Base-by-base conservation (phyloP, 2,329 filamentous ascomycete genomes). In the Arthroderma sp. region DNA sequence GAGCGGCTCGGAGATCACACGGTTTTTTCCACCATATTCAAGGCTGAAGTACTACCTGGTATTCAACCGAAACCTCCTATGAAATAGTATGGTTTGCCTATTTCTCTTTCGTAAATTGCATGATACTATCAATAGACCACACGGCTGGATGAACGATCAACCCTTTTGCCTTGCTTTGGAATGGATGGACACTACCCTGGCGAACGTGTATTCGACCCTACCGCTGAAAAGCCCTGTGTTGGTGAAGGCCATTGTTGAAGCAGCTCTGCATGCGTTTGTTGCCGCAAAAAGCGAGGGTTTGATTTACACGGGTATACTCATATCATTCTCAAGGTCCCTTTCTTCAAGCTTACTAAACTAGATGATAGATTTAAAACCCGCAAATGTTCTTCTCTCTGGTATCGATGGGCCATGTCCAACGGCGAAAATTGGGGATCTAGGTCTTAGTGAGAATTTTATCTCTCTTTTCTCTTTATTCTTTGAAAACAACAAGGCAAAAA, bases 351-450 rank as follows among this genome's bases (percentile, higher is more conserved):
- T 22, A 22, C 15, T 22, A 3, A 22, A 22, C 15, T 3, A 22
- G 15, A 22, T 22, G 15, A 22, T 43, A 45, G 46, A 48, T 36
- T 4, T 42, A 7, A 48, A 45, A 45, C 42, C 45, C 38, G 43
- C 42, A 39, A 48, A 48, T 45, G 45, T 48, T 40, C 43, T 48
- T 45, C 15, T 48, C 38, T 48, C 43, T 15, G 43, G 45, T 36
- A 48, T 48, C 34, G 34, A 48, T 43, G 41, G 42, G 22, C 5
- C 15, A 11, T 42, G 42, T 32, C 42, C 46, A 29, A 38, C 29
- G 2, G 43, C 45, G 33, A 48, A 45, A 34, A 39, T 48, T 29
- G 43, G 42, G 29, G 43, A 45, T 48, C 46, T 48, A 22, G 46
- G 45, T 38, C 22, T 42, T 44, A 47, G 45, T 47, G 4, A 10